Base-by-base conservation (phyloP, 2,329 filamentous ascomycete species). In the Alternaria viburni region DNA sequence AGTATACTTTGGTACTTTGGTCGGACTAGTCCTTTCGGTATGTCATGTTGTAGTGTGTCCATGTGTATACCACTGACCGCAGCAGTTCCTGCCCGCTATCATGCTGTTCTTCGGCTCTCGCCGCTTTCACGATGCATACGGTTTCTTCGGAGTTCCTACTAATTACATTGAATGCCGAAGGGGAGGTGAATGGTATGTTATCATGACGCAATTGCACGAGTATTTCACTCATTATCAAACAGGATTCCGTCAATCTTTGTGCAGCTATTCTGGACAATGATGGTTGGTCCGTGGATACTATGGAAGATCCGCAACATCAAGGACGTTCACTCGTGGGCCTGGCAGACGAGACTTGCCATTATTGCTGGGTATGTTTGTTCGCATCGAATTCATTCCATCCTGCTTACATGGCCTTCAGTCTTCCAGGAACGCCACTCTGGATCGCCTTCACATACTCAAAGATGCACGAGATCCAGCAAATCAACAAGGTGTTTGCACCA, bases 141-240 rank as follows among this genome's bases (percentile, higher is more conserved):
- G 88, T 50, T 86, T 88, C 13, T 84, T 84, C 65, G 84, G 88
- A 45, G 79, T 83, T 50, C 43, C 82, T 58, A 79, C 82, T 21
- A 77, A 80, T 41, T 83, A 84, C 67, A 76, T 79, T 54, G 62
- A 74, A 61, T 84, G 80, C 67, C 74, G 83, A 67, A 69, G 77
- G 61, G 90, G 90, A 9, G 89, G 86, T 84, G 90, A 92, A 81
- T 92, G 90, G 90, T 86, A 77, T 51, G 73, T 66, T 8, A 36
- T 6, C 3, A 9, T 36, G 70, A 58, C 6, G 15, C 2, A 10
- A 10, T 47, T n/a, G 19, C 19, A 10, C 8, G 8, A 45, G 6
- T 9, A 28, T 17, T 36, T 17, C 12, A 52, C 62, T 74, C 41
- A 76, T 28, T n/a, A 9, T 8, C 6, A 17, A 15, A 4, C 54